Base-by-base conservation (phyloP, 176 grass and related monocot genomes). In the Coix lacrymajobi region DNA sequence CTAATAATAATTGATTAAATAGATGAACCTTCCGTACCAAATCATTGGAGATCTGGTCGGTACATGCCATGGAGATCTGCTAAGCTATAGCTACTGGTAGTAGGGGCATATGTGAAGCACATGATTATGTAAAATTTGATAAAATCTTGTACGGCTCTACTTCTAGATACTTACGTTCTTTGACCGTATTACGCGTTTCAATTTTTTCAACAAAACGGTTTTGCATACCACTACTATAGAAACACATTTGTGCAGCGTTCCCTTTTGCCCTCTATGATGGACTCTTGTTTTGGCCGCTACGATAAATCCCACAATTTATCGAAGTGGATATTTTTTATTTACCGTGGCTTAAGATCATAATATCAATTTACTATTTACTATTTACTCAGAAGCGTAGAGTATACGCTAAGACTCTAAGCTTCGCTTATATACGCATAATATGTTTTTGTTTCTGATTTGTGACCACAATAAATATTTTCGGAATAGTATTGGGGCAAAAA, bases 141-240 rank as follows among this genome's bases (percentile, higher is more conserved):
- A 73, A 73, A 64, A 64, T 5, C 76, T 86, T 73, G 16, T 63
- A 86, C 32, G 63, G 45, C 28, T 85, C 75, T 45, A 79, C 56
- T 26, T 62, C 37, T 44, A 24, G 8, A 15, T 19, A 51, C 70
- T 73, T 49, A 5, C 57, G 14, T 77, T 44, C 75, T 78, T 78
- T 29, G 76, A 64, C n/a, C 9, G 58, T 70, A 34, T 14, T 45
- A 26, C 24, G 22, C 8, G 24, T 78, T 44, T 29, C 22, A 44
- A 44, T 31, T 52, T 68, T 68, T 39, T 71, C 1, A 43, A 58
- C 9, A 20, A 8, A 52, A n/a, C 3, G 14, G 8, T 20, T 43
- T 49, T 37, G 45, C 45, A 29, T 66, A 37, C n/a, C n/a, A n/a
- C n/a, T n/a, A n/a, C n/a, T n/a, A n/a, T n/a, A n/a, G n/a, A n/a